Percentiles rank a stretch among this genome's conserved stretches.
These are phyloP conservation scores for Acer campestre DNA, from an alignment of 345 rosid genomes.

Conservation along the genomic window DNA sequence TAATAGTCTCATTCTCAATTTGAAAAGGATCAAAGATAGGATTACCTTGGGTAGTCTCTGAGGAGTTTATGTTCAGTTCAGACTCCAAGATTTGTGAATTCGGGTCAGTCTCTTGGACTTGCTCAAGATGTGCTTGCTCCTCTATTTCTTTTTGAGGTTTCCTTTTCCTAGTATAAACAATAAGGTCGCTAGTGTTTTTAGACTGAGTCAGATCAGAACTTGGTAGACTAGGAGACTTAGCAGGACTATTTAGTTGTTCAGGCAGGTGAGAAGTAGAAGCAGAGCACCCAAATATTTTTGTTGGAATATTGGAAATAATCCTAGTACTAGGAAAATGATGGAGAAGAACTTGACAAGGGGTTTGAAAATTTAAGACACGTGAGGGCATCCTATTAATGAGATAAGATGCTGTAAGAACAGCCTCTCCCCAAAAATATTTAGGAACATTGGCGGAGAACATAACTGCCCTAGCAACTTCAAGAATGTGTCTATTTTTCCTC, in stretches of 20 bases:
- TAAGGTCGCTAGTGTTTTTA: too few species aligned
- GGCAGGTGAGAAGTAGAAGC: too few species aligned
- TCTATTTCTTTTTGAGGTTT: neutral
- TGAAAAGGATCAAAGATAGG: too few species aligned
- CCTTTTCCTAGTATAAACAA: neutral
- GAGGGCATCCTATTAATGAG: neutral
- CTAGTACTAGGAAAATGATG: too few species aligned
- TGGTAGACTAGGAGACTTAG: neutral
- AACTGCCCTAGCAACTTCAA: neutral
- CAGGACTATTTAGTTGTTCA: too few species aligned
- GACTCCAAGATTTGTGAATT: too few species aligned
- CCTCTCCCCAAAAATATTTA: neutral
- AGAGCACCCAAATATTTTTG: neutral
- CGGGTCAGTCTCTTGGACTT: neutral
- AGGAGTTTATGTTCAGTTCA: neutral
- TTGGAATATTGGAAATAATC: neutral
- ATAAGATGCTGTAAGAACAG: neutral
- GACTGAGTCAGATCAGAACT: neutral
- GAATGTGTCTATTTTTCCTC: too few species aligned
- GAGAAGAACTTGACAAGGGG: neutral
- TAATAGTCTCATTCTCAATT: neutral
- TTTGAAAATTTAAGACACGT: neutral
- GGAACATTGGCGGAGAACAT: neutral
- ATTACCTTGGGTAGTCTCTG: neutral
- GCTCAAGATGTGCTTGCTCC: neutral